phyloP scores from a whole-genome alignment of 225 moss, liverwort and hornwort genomes.

The Anthoceros angustus region DNA sequence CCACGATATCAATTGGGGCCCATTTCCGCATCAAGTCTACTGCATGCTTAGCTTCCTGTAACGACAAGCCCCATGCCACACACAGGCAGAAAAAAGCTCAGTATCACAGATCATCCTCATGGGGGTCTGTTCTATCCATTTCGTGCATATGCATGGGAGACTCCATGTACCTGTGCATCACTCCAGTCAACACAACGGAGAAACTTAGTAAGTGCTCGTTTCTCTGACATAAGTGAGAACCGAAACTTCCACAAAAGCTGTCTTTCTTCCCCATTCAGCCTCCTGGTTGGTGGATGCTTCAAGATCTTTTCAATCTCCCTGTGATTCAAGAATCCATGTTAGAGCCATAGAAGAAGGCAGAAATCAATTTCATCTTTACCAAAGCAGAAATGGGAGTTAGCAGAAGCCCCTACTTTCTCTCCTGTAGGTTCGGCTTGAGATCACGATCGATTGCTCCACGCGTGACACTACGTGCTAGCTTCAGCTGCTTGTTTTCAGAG shows the following conservation, averaged over 20 bases:
- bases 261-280: slow-evolving; percentile 69
- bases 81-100: slow-evolving; percentile 1
- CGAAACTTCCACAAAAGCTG: slow-evolving; percentile 86
- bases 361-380: background rate
- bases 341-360: background rate
- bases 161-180: slow-evolving; percentile 57
- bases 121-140: background rate
- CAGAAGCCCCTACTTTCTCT: slow-evolving; percentile 45
- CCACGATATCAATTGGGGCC: slow-evolving; percentile 85
- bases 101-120: background rate
- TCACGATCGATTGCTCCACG: slow-evolving; percentile 75
- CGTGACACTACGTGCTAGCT: slow-evolving; percentile 70
- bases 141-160: background rate
- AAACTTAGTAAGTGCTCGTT: slow-evolving; percentile 79
- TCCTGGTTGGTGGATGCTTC: slow-evolving; percentile 79
- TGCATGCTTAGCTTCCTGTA: slow-evolving; percentile 85
- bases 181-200: slow-evolving; percentile 90
- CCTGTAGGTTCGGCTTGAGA: slow-evolving; percentile 62
- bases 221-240: slow-evolving; percentile 75
- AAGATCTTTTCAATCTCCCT: slow-evolving; percentile 72
- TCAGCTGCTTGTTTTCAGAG: slow-evolving; percentile 87
- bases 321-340: slow-evolving; percentile 8
- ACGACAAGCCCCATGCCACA: background rate
- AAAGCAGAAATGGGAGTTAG: background rate
- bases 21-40: slow-evolving; percentile 78